These are phyloP conservation scores for Talaromyces sp. DNA, from an alignment of 2,329 filamentous ascomycete genomes.

Conservation along the genomic window DNA sequence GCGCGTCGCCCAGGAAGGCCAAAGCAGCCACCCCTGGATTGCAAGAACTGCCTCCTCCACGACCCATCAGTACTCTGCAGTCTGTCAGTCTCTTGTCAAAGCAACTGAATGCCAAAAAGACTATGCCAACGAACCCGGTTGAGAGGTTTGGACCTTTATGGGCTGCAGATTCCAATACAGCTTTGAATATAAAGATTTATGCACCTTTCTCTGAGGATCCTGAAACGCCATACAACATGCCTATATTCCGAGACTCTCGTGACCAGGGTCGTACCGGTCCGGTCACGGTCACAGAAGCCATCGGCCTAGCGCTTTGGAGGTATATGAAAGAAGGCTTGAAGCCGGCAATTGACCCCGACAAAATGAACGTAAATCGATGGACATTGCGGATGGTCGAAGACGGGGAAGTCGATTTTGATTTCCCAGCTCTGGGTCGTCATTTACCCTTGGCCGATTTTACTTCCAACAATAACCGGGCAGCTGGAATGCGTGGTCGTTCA, in stretches of 20 bases:
- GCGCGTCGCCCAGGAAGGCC: conserved; percentile 52
- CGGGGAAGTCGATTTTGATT: conserved; percentile 65
- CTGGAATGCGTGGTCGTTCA: conserved; percentile 51
- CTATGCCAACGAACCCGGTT: conserved; percentile 58
- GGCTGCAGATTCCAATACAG: conserved; percentile 58
- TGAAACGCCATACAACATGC: conserved; percentile 56
- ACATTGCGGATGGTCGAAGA: conserved; percentile 66
- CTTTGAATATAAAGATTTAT: conserved; percentile 63
- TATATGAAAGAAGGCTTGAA: conserved; percentile 58
- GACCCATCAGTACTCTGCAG: conserved; percentile 58
- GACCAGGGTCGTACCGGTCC: conserved; percentile 47
- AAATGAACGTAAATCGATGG: conserved; percentile 61
- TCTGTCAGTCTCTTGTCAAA: conserved; percentile 58
- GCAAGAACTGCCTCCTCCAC: conserved; percentile 57
- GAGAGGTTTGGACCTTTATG: conserved; percentile 60
- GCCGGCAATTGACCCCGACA: conserved; percentile 50
- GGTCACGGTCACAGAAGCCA: conserved; percentile 60
- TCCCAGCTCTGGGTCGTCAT: conserved; percentile 57
- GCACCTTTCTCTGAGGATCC: conserved; percentile 57
- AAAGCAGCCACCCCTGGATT: conserved; percentile 48
- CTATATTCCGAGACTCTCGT: conserved; percentile 54
- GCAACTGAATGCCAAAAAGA: conserved; percentile 55
- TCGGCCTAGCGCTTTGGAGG: conserved; percentile 60
- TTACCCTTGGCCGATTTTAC: conserved; percentile 62
- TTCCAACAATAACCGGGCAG: conserved; percentile 63